Evolutionary conservation across 257 asterid genomes (phyloP).

Genomic region (Solanum peruvianum): DNA sequence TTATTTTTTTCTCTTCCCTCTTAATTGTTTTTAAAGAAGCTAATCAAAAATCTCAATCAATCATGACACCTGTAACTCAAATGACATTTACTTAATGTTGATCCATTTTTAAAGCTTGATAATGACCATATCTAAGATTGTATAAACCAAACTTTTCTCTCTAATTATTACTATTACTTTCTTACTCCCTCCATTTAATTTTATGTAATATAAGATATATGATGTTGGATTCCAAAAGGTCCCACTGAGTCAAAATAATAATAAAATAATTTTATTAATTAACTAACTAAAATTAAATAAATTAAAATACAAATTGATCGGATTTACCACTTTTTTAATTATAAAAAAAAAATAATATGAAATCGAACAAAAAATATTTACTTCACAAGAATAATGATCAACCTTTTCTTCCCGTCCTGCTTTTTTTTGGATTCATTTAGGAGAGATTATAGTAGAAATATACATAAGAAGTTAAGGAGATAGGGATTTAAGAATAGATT

Average conservation of each 20-base stretch:
- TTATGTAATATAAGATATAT: not conserved
- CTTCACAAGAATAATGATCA: not conserved
- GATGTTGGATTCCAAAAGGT: not conserved
- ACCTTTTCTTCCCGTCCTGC: not conserved
- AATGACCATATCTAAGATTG: not conserved
- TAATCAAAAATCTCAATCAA: not conserved
- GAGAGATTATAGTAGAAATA: not conserved
- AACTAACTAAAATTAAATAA: no score
- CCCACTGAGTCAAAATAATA: not conserved
- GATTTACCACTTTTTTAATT: not conserved
- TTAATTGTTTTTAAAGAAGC: not conserved
- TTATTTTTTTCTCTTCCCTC: not conserved
- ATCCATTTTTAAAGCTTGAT: not conserved
- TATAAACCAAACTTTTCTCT: not conserved
- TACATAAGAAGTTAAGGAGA: not conserved
- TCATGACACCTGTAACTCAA: not conserved
- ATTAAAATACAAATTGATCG: not conserved
- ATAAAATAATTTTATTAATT: no score
- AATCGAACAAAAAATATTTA: not conserved
- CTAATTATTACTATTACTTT: not conserved
- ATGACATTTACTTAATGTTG: not conserved
- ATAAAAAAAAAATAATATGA: not conserved
- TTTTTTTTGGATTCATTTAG: not conserved
- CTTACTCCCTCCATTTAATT: not conserved
- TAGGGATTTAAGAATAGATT: not conserved